Percentiles rank a stretch among this genome's conserved stretches.
phyloP scores from a whole-genome alignment of 2,329 filamentous ascomycete species.

The Fusarium piperis region DNA sequence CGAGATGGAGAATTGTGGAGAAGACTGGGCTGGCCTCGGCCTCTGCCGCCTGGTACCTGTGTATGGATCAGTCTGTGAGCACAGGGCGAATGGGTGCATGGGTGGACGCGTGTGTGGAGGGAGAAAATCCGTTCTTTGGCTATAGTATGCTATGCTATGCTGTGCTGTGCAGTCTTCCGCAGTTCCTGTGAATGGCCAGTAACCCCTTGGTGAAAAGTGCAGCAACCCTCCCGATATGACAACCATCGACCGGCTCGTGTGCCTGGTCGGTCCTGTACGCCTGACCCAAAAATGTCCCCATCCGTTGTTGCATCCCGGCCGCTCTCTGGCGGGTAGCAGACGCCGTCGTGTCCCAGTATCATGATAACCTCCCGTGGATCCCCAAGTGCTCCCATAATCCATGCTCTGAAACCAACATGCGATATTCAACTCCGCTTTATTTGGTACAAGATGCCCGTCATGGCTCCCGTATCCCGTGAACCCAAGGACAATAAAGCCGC shows the following conservation, averaged over 20 bases:
- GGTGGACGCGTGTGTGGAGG: constrained; percentile 22
- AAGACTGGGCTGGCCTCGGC: constrained; percentile 10
- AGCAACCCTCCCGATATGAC: constrained; percentile 37
- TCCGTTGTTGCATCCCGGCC: constrained; percentile 23
- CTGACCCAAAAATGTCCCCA: constrained; percentile 37
- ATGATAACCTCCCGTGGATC: constrained; percentile 42
- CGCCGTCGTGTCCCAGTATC: constrained; percentile 46
- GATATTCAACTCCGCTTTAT: constrained; percentile 45
- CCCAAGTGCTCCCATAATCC: constrained; percentile 46
- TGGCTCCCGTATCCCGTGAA: constrained; percentile 39
- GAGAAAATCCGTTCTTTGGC: constrained; percentile 36
- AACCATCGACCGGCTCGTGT: constrained; percentile 36
- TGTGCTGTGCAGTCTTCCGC: constrained; percentile 43
- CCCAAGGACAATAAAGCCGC: constrained; percentile 38
- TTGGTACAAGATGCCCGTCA: constrained; percentile 45
- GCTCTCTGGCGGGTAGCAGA: constrained; percentile 23
- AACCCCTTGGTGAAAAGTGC: constrained; percentile 32
- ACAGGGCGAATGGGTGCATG: not conserved
- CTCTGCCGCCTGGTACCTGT: constrained; percentile 17
- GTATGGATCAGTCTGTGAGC: not conserved
- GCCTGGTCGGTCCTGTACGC: constrained; percentile 42
- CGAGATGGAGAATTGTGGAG: constrained; percentile 17
- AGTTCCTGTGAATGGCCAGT: constrained; percentile 40
- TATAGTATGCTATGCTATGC: constrained; percentile 44
- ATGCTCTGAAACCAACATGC: constrained; percentile 48